These are phyloP conservation scores for Myxozyma neglecta DNA, from an alignment of 805 yeast species.

Conservation along the genomic window DNA sequence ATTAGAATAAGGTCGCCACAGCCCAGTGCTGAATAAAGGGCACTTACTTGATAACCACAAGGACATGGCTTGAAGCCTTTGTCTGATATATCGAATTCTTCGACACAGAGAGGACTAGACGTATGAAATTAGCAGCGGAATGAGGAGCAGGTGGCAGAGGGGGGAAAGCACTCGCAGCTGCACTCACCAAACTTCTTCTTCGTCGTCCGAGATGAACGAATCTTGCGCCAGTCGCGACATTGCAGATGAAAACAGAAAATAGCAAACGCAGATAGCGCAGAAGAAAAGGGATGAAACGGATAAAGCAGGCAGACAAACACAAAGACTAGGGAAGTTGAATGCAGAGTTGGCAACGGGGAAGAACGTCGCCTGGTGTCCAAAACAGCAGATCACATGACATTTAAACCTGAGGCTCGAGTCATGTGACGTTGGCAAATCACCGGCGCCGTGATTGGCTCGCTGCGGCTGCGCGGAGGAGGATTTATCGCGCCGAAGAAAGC, in stretches of 20 bases:
- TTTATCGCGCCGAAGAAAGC: slow-evolving; percentile 4
- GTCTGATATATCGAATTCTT: slow-evolving; percentile 95
- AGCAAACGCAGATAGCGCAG: not conserved
- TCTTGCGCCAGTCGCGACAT: slow-evolving; percentile 33
- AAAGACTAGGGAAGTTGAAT: not conserved
- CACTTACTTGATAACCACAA: slow-evolving; percentile 68
- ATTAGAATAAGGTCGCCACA: not conserved
- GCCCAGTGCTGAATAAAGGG: not conserved
- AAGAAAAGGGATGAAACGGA: not conserved
- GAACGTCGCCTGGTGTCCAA: not conserved
- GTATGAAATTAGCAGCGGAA: not conserved
- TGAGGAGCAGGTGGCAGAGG: not conserved
- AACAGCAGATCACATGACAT: not conserved
- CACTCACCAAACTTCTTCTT: slow-evolving; percentile 68
- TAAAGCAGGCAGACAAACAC: not conserved
- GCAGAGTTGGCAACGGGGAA: not conserved
- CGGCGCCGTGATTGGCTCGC: slow-evolving; percentile 5
- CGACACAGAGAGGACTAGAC: slow-evolving; percentile 87
- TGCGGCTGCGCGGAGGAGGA: not conserved
- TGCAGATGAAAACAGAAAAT: not conserved
- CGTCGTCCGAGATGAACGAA: slow-evolving; percentile 62
- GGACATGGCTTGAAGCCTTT: slow-evolving; percentile 99
- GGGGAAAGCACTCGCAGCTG: no score
- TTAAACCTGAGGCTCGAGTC: not conserved
- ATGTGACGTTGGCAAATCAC: slow-evolving; percentile 4